These are phyloP conservation scores for Byssochlamys sp. DNA, from an alignment of 2,329 filamentous ascomycete genomes.

Conservation along the genomic window DNA sequence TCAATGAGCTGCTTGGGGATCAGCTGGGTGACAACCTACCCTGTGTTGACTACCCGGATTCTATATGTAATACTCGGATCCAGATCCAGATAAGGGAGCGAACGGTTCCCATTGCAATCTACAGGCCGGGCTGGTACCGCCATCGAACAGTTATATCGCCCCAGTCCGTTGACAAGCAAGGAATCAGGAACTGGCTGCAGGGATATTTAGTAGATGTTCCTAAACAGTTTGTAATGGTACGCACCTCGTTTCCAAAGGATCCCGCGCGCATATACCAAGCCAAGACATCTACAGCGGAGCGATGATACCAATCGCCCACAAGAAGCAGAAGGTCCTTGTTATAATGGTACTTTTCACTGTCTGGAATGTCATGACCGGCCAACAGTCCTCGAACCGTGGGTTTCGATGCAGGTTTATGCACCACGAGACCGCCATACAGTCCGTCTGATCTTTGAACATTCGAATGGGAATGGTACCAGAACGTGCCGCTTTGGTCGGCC, in stretches of 20 bases:
- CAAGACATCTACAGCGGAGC: slow-evolving; percentile 31
- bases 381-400: slow-evolving; percentile 11
- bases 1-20: neutral
- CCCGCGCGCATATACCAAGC: slow-evolving; percentile 36
- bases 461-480: slow-evolving; percentile 43
- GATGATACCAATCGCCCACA: slow-evolving; percentile 44
- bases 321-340: slow-evolving; percentile 38
- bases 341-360: slow-evolving; percentile 14
- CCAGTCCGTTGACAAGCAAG: slow-evolving; percentile 39
- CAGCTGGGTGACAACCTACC: slow-evolving; percentile 17
- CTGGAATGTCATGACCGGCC: slow-evolving; percentile 1
- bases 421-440: slow-evolving; percentile 39
- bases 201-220: neutral
- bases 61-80: slow-evolving; percentile 20
- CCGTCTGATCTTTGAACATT: slow-evolving; percentile 37
- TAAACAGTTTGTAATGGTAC: neutral
- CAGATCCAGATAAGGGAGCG: slow-evolving; percentile 17
- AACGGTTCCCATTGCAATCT: slow-evolving; percentile 28
- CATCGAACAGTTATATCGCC: slow-evolving; percentile 38
- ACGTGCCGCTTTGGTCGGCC: slow-evolving; percentile 34
- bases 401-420: slow-evolving; percentile 31
- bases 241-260: slow-evolving; percentile 38
- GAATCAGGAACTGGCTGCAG: slow-evolving; percentile 41
- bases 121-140: slow-evolving; percentile 37
- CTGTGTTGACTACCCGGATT: slow-evolving; percentile 37